Base-by-base conservation (phyloP, 495 filamentous ascomycete species). In the Lasiosphaeriaceae sp. region DNA sequence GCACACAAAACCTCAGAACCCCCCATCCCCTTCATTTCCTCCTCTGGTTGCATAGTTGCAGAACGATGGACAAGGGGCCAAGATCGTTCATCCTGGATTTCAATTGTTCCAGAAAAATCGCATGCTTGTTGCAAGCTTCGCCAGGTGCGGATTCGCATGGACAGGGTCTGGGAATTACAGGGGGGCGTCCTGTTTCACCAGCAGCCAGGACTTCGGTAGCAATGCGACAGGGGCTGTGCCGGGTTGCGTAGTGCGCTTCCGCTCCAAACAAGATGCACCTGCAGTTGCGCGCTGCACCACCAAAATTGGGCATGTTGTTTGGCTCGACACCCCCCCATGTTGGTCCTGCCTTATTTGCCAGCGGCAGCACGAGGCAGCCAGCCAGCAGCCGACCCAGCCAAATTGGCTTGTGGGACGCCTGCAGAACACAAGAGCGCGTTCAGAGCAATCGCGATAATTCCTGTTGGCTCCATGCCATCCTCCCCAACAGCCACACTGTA, bases 181-280 rank as follows among this genome's bases (percentile, higher is more conserved):
- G 70, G 66, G 66, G 58, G 17, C 29, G 55, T 62, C 57, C 58
- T 72, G 71, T 74, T 74, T 74, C 71, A 74, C 66, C 63, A 70
- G 48, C 47, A 66, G 63, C 63, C 69, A 68, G 68, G 71, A 54
- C 62, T 56, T 58, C 53, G 65, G 69, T 55, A 64, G 56, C 58
- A 14, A 58, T 67, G 69, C 58, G 58, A 66, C 67, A 68, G 63
- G 67, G 71, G 61, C 56, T 50, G 47, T 62, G 63, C 65, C 59
- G 61, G 65, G 59, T 55, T 59, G 64, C 57, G 60, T 58, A 64
- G 64, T 59, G 58, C 59, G 59, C 65, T 60, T 62, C 61, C 63
- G 59, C 48, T 52, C 50, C 51, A 37, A 43, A 63, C 54, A 50
- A 52, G 48, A 44, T 29, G 31, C 46, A 47, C 49, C 54, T 54